Evolutionary conservation across 139 green algal genomes (phyloP).

Genomic region (Haematococcus lacustris): DNA sequence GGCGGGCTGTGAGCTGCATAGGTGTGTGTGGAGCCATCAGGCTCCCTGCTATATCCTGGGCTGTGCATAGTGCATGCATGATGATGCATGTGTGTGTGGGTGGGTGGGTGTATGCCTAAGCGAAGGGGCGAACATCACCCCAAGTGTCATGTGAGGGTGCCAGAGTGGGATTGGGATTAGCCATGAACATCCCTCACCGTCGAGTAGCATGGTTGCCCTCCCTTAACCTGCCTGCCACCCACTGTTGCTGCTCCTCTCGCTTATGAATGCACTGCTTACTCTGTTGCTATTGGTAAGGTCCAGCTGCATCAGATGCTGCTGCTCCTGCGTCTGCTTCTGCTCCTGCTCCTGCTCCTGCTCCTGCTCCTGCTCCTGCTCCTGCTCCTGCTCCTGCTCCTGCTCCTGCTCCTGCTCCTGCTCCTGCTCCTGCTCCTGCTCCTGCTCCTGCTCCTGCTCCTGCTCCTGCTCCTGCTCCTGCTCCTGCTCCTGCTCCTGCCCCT

Average conservation of each 20-base stretch:
- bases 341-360: constrained; percentile 3
- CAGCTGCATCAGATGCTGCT: too few species aligned
- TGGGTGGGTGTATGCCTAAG: not conserved
- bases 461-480: too few species aligned
- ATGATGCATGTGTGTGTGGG: not conserved
- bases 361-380: constrained; percentile 7
- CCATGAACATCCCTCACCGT: too few species aligned
- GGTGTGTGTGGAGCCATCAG: not conserved
- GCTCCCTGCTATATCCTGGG: not conserved
- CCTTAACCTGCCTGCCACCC: too few species aligned
- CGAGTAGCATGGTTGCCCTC: too few species aligned
- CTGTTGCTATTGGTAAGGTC: too few species aligned
- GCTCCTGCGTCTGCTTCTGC: too few species aligned
- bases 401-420: constrained; percentile 6
- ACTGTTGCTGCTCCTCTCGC: too few species aligned
- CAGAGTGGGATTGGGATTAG: too few species aligned
- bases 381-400: constrained; percentile 6
- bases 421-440: not conserved
- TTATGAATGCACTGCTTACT: too few species aligned
- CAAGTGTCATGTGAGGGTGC: not conserved
- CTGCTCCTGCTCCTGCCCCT: too few species aligned
- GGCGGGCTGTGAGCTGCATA: not conserved
- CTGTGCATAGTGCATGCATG: not conserved
- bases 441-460: not conserved
- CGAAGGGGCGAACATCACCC: not conserved